These are phyloP conservation scores for Cymodocea nodosa DNA, from an alignment of 116 monocot genomes.

Conservation along the genomic window DNA sequence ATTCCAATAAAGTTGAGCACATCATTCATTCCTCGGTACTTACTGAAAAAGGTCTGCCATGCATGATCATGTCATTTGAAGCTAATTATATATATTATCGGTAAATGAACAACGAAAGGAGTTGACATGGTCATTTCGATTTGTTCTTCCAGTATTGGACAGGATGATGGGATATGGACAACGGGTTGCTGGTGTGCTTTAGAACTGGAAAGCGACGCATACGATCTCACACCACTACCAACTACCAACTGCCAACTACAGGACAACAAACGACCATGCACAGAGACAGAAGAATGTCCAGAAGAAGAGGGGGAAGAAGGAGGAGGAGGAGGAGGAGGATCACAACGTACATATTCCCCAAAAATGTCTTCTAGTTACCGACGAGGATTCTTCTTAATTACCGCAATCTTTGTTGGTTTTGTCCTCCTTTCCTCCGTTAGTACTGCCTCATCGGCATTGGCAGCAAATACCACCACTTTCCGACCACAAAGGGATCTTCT, in stretches of 20 bases:
- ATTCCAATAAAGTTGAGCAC: background rate
- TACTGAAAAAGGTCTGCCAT: background rate
- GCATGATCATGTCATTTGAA: background rate
- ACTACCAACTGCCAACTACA: constrained; percentile 8
- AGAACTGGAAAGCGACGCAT: constrained; percentile 1
- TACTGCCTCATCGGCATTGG: constrained; percentile 2
- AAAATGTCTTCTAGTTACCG: constrained; percentile 41
- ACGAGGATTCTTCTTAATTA: constrained; percentile 14
- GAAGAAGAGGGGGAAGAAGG: constrained; percentile 7
- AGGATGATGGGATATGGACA: background rate
- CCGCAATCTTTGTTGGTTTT: constrained; percentile 27
- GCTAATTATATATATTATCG: background rate
- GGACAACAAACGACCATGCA: constrained; percentile 23
- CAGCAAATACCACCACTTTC: constrained; percentile 16
- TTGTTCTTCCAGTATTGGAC: background rate
- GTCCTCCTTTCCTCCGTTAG: constrained; percentile 9
- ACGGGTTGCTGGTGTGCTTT: background rate
- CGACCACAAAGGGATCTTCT: constrained; percentile 18
- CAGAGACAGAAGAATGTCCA: constrained; percentile 31
- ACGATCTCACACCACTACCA: background rate
- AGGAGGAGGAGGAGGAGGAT: background rate
- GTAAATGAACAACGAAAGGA: background rate
- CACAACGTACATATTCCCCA: constrained; percentile 25
- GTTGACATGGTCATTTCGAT: background rate
- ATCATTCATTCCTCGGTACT: background rate